phyloP scores from a whole-genome alignment of 768 basidiomycete species.

The Russula olivacea region DNA sequence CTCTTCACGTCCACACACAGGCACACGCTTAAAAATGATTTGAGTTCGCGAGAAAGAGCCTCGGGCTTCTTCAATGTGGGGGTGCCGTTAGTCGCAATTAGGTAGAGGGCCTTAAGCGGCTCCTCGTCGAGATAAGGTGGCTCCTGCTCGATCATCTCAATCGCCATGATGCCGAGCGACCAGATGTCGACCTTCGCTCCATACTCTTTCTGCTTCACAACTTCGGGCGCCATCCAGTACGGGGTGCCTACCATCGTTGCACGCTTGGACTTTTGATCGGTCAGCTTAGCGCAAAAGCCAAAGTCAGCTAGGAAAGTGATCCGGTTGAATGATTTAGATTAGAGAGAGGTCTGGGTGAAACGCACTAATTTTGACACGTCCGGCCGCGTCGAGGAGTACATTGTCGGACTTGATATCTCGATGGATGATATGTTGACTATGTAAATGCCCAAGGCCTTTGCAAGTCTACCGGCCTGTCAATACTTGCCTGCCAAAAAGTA shows the following conservation, averaged over 20 bases:
- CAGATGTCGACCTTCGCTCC: conserved; percentile 96
- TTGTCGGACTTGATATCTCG: conserved; percentile 98
- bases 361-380: conserved; percentile 96
- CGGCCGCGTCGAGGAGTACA: conserved; percentile 85
- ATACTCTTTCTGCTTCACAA: conserved; percentile 95
- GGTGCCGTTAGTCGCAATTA: conserved; percentile 97
- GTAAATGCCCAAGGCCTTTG: conserved; percentile 88
- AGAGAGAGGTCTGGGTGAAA: conserved; percentile 23
- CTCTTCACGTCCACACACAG: conserved; percentile 94
- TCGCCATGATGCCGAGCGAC: conserved; percentile 97
- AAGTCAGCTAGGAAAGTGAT: conserved; percentile 68
- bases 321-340: neutral
- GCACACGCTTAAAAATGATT: conserved; percentile 96
- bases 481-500: neutral
- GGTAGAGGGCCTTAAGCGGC: conserved; percentile 86
- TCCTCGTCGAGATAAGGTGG: conserved; percentile 95
- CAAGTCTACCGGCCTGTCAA: conserved; percentile 59
- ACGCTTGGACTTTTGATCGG: conserved; percentile 93
- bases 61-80: conserved; percentile 97
- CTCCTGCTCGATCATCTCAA: conserved; percentile 98
- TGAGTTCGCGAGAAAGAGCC: conserved; percentile 83
- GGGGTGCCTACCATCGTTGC: conserved; percentile 99
- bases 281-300: conserved; percentile 93
- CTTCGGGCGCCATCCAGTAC: conserved; percentile 99
- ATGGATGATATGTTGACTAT: conserved; percentile 92